Conservation (phyloP, 2,329 filamentous ascomycete species). For the Colletotrichum caudatum region DNA sequence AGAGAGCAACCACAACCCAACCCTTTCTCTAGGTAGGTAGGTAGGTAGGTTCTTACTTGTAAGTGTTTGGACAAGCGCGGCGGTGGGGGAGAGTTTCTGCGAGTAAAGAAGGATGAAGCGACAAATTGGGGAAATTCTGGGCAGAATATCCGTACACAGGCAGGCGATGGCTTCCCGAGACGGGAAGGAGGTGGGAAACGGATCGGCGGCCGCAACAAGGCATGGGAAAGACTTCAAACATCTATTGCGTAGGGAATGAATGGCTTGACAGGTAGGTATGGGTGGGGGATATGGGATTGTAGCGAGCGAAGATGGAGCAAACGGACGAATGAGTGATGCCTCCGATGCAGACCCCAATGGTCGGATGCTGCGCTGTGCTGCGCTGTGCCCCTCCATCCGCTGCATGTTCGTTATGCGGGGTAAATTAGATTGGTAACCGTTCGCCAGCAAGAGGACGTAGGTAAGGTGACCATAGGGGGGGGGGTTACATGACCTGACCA, state of each 20-base stretch:
- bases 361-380: constrained; percentile 5
- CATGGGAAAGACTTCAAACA: background rate
- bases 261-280: background rate
- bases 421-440: background rate
- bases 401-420: constrained; percentile 34
- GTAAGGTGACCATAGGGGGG: too few relatives aligned
- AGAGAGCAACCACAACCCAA: background rate
- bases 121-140: constrained; percentile 31
- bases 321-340: background rate
- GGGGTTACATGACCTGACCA: too few relatives aligned
- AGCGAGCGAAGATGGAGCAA: background rate
- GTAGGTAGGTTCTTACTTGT: background rate
- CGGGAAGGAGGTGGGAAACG: background rate
- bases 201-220: background rate
- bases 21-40: background rate
- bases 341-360: constrained; percentile 22
- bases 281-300: background rate
- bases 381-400: constrained; percentile 24
- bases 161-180: background rate
- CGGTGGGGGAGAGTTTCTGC: constrained; percentile 27
- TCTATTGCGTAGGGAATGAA: constrained; percentile 19
- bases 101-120: constrained; percentile 12
- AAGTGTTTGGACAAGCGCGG: background rate
- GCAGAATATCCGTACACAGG: background rate
- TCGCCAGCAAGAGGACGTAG: too few relatives aligned